Base-by-base conservation (phyloP, 176 grass and related monocot genomes). In the Pontederia crassipes region DNA sequence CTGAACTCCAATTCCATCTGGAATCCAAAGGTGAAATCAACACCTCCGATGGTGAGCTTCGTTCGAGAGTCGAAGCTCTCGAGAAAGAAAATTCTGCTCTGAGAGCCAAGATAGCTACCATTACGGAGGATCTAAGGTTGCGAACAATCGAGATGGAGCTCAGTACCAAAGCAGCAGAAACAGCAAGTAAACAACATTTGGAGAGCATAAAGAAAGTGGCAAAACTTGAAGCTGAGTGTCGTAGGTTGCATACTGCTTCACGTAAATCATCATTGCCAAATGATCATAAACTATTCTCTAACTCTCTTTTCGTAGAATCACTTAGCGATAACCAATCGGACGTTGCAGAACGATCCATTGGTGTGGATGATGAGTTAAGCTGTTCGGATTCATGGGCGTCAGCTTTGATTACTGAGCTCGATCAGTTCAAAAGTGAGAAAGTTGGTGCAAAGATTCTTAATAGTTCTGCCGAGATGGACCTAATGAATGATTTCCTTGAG, bases 401-500 rank as follows among this genome's bases (percentile, higher is more conserved):
- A 62, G 88, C 85, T 78, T 65, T 86, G 50, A 89, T 98, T 46
- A 64, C 82, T 8, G 88, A 98, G 51, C 72, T 89, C 1, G 88
- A 93, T 72, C 94, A 89, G 62, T 86, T 86, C 74, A 98, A 83
- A 63, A 81, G 71, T 68, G 67, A 65, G 14, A 83, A 70, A 35
- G 58, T 29, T 17, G 66, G 56, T 76, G 12, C 64, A 54, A 86
- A 67, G 74, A 82, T 75, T 74, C 56, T 78, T 27, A 66, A 68
- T 17, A 82, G 53, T 66, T 66, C 77, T 28, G 46, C 86, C 47
- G 88, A 98, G 32, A 89, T 98, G 77, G 79, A 86, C 45, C 67
- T 98, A 55, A 89, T 98, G 88, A 79, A 93, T 89, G 94, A 98
- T 79, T 98, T 98, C 73, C 77, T 98, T 0, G 94, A 98, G 65